Conservation (phyloP, 345 rosid genomes). For the Eucalyptus decipiens region DNA sequence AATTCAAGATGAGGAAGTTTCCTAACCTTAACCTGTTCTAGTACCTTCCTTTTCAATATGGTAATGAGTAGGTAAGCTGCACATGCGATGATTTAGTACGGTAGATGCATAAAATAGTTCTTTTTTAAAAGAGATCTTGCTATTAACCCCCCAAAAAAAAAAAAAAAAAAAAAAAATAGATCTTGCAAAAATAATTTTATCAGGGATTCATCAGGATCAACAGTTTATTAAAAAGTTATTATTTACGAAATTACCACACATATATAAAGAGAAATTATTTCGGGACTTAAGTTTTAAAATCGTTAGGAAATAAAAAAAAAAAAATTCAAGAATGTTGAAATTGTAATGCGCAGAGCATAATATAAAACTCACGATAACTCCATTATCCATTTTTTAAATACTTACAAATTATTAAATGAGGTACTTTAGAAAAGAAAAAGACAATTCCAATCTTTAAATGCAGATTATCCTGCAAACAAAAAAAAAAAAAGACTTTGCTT, state of each 20-base stretch:
- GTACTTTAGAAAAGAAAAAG: neutral
- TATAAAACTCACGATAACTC: neutral
- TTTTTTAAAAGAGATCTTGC: neutral
- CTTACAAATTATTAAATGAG: neutral
- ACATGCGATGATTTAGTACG: neutral
- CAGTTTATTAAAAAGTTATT: neutral
- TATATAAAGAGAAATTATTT: too few relatives aligned
- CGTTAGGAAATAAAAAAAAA: neutral
- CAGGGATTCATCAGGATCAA: neutral
- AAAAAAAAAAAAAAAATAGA: too few relatives aligned
- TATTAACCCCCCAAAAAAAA: too few relatives aligned
- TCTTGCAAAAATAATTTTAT: neutral
- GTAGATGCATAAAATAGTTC: neutral
- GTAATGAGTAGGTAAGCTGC: neutral
- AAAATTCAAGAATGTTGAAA: neutral
- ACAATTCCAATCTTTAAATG: neutral
- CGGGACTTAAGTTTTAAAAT: neutral
- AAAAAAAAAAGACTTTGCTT: too few relatives aligned
- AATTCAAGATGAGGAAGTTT: neutral
- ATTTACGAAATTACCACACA: neutral
- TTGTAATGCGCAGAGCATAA: accelerated
- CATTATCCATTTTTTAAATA: neutral
- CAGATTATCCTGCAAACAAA: neutral
- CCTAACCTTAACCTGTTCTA: neutral
- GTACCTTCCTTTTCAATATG: neutral